Evolutionary conservation across 306 rosid genomes (phyloP).

Genomic region (Gynostemma pentaphyllum): DNA sequence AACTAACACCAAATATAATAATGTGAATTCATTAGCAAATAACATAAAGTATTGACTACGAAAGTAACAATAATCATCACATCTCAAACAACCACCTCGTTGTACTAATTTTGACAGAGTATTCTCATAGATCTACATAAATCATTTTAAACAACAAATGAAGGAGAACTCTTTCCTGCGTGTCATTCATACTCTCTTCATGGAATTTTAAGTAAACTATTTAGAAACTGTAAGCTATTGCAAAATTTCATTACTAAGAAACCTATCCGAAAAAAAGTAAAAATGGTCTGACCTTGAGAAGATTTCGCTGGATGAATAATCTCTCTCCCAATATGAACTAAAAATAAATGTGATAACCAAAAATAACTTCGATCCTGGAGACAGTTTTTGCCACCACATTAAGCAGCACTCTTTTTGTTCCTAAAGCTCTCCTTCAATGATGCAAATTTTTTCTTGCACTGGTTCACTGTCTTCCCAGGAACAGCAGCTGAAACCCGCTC

Average conservation of each 20-base stretch:
- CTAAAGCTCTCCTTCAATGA: slow-evolving; percentile 81
- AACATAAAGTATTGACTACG: no score
- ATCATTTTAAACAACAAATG: not conserved
- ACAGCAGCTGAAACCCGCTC: slow-evolving; percentile 90
- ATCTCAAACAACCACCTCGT: not conserved
- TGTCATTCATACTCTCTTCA: not conserved
- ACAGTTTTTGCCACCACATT: not conserved
- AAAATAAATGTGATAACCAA: not conserved
- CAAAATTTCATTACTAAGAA: not conserved
- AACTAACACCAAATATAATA: no score
- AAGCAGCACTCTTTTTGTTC: slow-evolving; percentile 61
- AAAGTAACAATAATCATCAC: not conserved
- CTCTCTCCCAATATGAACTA: not conserved
- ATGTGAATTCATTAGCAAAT: no score
- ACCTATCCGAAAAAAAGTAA: not conserved
- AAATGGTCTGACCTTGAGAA: slow-evolving; percentile 6
- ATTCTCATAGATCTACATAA: slow-evolving; percentile 3
- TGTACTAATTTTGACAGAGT: not conserved
- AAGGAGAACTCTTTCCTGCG: not conserved
- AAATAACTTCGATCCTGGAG: not conserved
- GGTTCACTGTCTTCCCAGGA: slow-evolving; percentile 80
- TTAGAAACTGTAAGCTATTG: not conserved
- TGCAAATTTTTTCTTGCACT: slow-evolving; percentile 86
- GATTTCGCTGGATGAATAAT: not conserved
- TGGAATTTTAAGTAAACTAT: slow-evolving; percentile 3